Conservation (phyloP, 2,329 filamentous ascomycete species). For the Hymenoscyphus fructigenus region DNA sequence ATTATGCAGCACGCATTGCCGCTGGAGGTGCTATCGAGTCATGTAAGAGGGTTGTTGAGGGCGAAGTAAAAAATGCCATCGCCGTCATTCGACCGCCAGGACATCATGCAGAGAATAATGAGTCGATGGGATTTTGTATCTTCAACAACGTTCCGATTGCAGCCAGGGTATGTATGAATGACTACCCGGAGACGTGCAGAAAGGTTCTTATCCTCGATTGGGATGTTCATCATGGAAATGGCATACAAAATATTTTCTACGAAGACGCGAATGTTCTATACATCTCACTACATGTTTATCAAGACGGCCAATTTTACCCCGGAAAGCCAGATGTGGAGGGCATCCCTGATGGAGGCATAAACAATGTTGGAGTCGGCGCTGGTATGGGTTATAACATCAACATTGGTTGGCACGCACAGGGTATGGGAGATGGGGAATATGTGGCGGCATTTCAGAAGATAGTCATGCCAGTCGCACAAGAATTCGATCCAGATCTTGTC, state of each 20-base stretch:
- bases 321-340: slow-evolving; percentile 61
- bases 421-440: slow-evolving; percentile 96
- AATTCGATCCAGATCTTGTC: slow-evolving; percentile 92
- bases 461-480: slow-evolving; percentile 91
- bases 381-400: slow-evolving; percentile 65
- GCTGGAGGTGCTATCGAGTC: slow-evolving; percentile 95
- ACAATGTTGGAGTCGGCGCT: slow-evolving; percentile 55
- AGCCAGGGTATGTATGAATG: slow-evolving; percentile 79
- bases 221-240: slow-evolving; percentile 82
- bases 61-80: slow-evolving; percentile 88
- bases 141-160: slow-evolving; percentile 98
- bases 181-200: slow-evolving; percentile 76
- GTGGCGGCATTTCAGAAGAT: slow-evolving; percentile 94
- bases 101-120: slow-evolving; percentile 86
- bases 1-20: slow-evolving; percentile 76
- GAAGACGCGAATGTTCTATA: slow-evolving; percentile 93
- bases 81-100: slow-evolving; percentile 93
- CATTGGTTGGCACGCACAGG: slow-evolving; percentile 65
- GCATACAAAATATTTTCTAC: slow-evolving; percentile 95
- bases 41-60: slow-evolving; percentile 82
- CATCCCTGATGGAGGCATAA: slow-evolving; percentile 59
- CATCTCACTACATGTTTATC: slow-evolving; percentile 89
- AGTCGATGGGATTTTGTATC: slow-evolving; percentile 91
- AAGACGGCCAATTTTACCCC: slow-evolving; percentile 83
- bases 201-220: slow-evolving; percentile 94